Evolutionary conservation across 495 filamentous ascomycete genomes (phyloP).

Genomic region (Arthonia radiata): DNA sequence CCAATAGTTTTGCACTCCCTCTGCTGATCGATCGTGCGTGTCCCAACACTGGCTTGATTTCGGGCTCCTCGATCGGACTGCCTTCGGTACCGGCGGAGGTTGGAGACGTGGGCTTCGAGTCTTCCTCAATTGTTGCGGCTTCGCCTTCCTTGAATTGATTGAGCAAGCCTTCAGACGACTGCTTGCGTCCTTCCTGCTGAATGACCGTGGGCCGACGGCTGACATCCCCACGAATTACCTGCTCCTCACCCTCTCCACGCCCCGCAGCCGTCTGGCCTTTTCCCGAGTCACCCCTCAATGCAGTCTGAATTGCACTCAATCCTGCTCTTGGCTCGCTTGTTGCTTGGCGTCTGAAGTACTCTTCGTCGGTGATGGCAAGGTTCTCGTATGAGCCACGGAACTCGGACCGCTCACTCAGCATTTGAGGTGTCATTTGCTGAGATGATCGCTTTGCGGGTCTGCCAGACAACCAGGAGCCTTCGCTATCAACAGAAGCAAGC

Average conservation of each 20-base stretch:
- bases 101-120: neutral
- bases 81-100: neutral
- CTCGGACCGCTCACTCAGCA: conserved; percentile 21
- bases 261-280: neutral
- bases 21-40: conserved; percentile 49
- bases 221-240: conserved; percentile 25
- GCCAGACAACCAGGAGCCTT: conserved; percentile 81
- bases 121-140: conserved; percentile 13
- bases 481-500: conserved; percentile 67
- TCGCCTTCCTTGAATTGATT: conserved; percentile 27
- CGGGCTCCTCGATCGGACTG: conserved; percentile 5
- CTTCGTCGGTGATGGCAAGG: conserved; percentile 35
- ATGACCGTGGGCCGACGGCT: conserved; percentile 31
- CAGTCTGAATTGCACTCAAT: too few relatives aligned
- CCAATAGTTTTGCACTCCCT: conserved; percentile 44
- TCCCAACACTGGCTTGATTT: conserved; percentile 29
- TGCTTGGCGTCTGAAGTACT: conserved; percentile 32
- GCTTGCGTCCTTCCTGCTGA: conserved; percentile 25
- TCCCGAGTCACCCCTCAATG: conserved; percentile 12
- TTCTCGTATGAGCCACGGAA: conserved; percentile 30
- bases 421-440: conserved; percentile 19
- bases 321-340: too few relatives aligned
- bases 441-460: conserved; percentile 28
- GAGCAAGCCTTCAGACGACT: conserved; percentile 43
- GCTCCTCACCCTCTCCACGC: conserved; percentile 6